Evolutionary conservation across 176 grass and related monocot species (phyloP), one percentile per base, ranked within the genome.

Genomic region (Avena eriantha): DNA sequence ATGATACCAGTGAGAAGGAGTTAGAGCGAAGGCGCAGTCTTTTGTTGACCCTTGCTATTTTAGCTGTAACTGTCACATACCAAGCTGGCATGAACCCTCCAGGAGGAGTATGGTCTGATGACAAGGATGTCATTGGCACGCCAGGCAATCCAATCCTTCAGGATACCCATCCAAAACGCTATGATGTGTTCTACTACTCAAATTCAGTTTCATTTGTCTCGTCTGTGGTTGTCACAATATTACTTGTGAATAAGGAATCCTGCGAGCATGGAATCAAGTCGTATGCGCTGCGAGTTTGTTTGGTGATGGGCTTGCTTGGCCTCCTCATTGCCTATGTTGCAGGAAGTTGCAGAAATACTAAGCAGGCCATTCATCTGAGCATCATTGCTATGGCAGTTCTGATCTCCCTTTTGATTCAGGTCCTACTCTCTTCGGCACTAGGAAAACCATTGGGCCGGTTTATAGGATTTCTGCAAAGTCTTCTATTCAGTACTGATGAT

Each of bases 11-110:
- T 16, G 74, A n/a, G 14, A 89, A 90, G 84, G 66, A 82, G 10
- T 86, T 69, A 64, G 84, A 77, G 54, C 17, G 17, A 23, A 82
- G 72, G 53, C 73, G 63, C 61, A 86, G 82, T 78, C 72, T 90
- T 12, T 8, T 86, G 7, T 24, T 90, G 43, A 77, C 19, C 21
- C 45, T 90, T 31, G 64, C 88, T 54, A 16, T 86, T 86, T 80
- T 90, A 33, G 41, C 84, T 13, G 88, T 73, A 4, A 86, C 83
- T 10, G 72, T 90, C 71, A 90, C 88, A 5, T 90, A 86, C 61
- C 79, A 90, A 86, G 88, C 88, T 86, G 88, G 88, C 41, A 69
- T 90, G 72, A 90, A 73, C 22, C 88, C 88, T 71, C 88, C 88
- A 34, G 84, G 88, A 78, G 65, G 88, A 22, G 72, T 90, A 63